Base-by-base conservation (phyloP, 495 filamentous ascomycete genomes). In the Podospora didyma region DNA sequence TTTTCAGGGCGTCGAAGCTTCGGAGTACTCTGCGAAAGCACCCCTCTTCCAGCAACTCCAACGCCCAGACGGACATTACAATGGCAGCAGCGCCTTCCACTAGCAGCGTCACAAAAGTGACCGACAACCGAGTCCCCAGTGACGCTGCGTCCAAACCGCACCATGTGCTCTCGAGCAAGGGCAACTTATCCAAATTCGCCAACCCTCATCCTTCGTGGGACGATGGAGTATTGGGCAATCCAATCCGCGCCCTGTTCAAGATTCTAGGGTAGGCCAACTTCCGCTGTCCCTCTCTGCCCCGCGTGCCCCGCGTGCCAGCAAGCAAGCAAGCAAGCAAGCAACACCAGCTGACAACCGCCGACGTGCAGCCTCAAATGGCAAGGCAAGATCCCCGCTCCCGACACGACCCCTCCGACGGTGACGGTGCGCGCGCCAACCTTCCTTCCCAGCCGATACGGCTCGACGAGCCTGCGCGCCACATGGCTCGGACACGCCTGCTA, bases 401-500 rank as follows among this genome's bases (percentile, higher is more conserved):
- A 10, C 24, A 26, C 51, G 14, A 7, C 22, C 19, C 39, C 51
- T 0, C 19, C 37, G 12, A 44, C 51, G 6, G 41, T 53, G 17
- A n/a, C 35, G 3, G 51, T 53, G 2, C 51, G 51, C 54, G 81
- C 80, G 56, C 90, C 92, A 2, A 70, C 77, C 23, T 95, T 96
- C 67, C 81, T 91, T 22, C 72, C 81, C 1, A 76, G 70, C 39
- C 83, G 77, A 60, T 68, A 73, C 12, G 69, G 70, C 22, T 82
- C 85, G 4, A 62, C 59, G 2, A 16, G 57, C 12, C 82, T 98
- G 7, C 86, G 93, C 19, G 92, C 93, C 39, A 98, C 94, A 31
- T 98, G 94, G 94, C 83, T 98, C 4, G 94, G 94, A 10, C 94
- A 98, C 72, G 92, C 94, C 1, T 96, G 90, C 73, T 96, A 91